Conservation (phyloP, 345 rosid species). For the Citrus unshiu region DNA sequence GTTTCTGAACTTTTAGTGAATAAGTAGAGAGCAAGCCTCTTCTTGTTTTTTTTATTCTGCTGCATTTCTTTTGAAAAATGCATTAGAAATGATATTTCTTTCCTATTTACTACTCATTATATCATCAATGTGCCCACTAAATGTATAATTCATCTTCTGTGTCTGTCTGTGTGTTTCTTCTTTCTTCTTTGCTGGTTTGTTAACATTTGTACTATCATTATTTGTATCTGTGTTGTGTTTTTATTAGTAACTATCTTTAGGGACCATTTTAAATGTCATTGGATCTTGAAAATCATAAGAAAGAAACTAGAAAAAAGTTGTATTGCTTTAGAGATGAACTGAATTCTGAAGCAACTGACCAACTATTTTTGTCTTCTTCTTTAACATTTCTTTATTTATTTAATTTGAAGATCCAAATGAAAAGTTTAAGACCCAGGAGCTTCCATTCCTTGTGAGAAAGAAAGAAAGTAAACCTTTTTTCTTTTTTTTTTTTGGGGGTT, state of each 20-base stretch:
- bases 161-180: background rate
- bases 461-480: background rate
- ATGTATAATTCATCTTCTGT: background rate
- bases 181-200: background rate
- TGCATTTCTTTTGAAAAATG: background rate
- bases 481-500: background rate
- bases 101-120: background rate
- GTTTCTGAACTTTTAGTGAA: background rate
- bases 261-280: background rate
- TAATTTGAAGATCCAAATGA: background rate
- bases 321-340: background rate
- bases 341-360: background rate
- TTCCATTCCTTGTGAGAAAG: background rate
- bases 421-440: background rate
- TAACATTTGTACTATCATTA: background rate
- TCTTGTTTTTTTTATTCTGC: background rate
- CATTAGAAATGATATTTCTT: background rate
- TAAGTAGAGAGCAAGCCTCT: background rate
- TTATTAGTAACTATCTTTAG: background rate
- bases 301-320: background rate
- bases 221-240: background rate
- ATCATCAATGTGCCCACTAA: background rate
- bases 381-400: background rate
- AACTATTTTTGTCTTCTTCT: background rate
- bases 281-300: background rate